Evolutionary conservation across 2,329 filamentous ascomycete genomes (phyloP).

Genomic region (Pestalotiopsis sp.): DNA sequence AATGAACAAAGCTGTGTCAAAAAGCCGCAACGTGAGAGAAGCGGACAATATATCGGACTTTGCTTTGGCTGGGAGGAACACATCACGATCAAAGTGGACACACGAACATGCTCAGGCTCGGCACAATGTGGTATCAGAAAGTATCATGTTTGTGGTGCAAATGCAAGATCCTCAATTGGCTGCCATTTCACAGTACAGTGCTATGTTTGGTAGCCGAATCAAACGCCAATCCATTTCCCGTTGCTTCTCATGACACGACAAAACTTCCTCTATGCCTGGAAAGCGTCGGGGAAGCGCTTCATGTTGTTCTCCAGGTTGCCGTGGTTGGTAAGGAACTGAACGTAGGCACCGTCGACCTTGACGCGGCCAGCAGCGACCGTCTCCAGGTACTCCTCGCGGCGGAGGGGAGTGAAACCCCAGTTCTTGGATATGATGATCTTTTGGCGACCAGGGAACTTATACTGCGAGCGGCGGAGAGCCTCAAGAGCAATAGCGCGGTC

Average conservation of each 20-base stretch:
- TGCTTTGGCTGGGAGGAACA: neutral
- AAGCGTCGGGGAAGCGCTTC: slow-evolving; percentile 92
- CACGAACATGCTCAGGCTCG: neutral
- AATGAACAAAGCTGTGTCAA: neutral
- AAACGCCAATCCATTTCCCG: slow-evolving; percentile 19
- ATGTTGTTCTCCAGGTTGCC: slow-evolving; percentile 86
- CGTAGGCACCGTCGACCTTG: slow-evolving; percentile 98
- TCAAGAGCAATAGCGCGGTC: slow-evolving; percentile 93
- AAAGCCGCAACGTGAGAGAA: neutral
- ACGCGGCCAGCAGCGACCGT: slow-evolving; percentile 92
- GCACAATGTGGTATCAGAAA: neutral
- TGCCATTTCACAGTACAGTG: slow-evolving; percentile 18
- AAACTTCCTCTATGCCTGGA: slow-evolving; percentile 54
- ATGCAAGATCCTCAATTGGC: slow-evolving; percentile 20
- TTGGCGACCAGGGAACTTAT: slow-evolving; percentile 99
- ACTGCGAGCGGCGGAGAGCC: slow-evolving; percentile 98
- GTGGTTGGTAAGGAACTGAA: slow-evolving; percentile 98
- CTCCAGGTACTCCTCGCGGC: slow-evolving; percentile 95
- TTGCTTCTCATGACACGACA: slow-evolving; percentile 18
- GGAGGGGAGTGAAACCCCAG: slow-evolving; percentile 99
- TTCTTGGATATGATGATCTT: slow-evolving; percentile 99
- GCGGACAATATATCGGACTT: neutral
- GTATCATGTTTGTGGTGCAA: slow-evolving; percentile 14
- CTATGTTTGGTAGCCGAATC: slow-evolving; percentile 17
- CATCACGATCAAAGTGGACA: neutral